phyloP scores from a whole-genome alignment of 106 monocot species.

The Allium cepa region DNA sequence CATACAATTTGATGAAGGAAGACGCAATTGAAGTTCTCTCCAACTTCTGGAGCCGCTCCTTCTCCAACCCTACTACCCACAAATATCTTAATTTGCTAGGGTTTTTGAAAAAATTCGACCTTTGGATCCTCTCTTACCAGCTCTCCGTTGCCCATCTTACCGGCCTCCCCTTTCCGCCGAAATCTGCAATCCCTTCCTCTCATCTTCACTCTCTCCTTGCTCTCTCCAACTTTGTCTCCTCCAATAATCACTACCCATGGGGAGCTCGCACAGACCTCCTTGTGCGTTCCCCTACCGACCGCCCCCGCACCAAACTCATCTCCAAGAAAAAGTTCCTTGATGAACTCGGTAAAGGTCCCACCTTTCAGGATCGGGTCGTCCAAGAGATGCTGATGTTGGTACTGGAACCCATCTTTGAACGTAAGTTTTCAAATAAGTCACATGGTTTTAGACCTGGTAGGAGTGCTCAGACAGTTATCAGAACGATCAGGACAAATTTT shows the following conservation, averaged over 20 bases:
- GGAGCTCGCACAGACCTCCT: conserved; percentile 54
- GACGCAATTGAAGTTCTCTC: conserved; percentile 58
- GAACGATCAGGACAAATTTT: conserved; percentile 72
- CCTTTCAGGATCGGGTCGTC: conserved; percentile 76
- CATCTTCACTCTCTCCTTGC: conserved; percentile 53
- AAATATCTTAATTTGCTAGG: conserved; percentile 70
- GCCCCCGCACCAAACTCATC: conserved; percentile 44
- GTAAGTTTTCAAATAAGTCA: conserved; percentile 62
- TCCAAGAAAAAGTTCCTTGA: conserved; percentile 37
- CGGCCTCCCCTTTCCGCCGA: conserved; percentile 56
- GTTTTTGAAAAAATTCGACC: conserved; percentile 65
- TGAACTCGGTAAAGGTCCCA: conserved; percentile 27
- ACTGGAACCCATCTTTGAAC: conserved; percentile 79
- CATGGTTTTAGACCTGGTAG: conserved; percentile 84
- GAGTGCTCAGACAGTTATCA: conserved; percentile 61
- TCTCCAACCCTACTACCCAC: conserved; percentile 27
- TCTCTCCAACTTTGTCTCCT: conserved; percentile 15
- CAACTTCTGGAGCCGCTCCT: conserved; percentile 58
- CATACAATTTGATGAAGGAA: conserved; percentile 45
- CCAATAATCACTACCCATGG: conserved; percentile 30
- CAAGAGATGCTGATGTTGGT: conserved; percentile 76
- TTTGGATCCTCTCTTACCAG: conserved; percentile 95
- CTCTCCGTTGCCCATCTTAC: conserved; percentile 71
- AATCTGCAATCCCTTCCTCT: conserved; percentile 40
- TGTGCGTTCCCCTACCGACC: conserved; percentile 57